Evolutionary conservation across 1,284 basidiomycete species (phyloP), one percentile per base, ranked within the genome.

Genomic region (Cutaneotrichosporon cutaneum): DNA sequence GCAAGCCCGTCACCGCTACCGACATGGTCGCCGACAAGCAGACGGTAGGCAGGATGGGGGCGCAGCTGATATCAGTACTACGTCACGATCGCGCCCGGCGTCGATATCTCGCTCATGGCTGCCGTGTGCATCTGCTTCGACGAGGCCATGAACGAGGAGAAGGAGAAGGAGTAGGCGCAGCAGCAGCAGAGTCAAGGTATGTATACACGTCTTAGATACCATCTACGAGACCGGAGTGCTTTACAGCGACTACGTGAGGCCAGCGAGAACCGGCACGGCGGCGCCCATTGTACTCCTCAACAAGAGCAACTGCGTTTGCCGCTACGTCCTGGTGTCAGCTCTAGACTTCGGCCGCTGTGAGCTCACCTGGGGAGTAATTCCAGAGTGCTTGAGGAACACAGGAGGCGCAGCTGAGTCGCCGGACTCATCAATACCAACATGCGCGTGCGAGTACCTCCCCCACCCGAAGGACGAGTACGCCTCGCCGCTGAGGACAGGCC

Each of bases 121-220:
- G 80, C 79, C 8, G 66, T 81, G 27, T 78, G 77, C 63, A 76
- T 82, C 54, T 78, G 77, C 59, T 75, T 81, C 59, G 79, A 81
- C 63, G 80, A 81, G 68, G 68, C 64, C 10, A 68, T 70, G 66
- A 72, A 76, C 60, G 73, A 76, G 42, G 32, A 56, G 10, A 24
- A 52, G 36, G 48, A 51, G 22, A 32, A 52, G 44, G 9, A 47
- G 22, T 14, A 26, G 22, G 22, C 22, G 10, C 13, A 21, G 11
- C n/a, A 22, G n/a, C 13, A 21, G n/a, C 30, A 24, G n/a, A 45
- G 45, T 11, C 9, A 47, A 47, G 45, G 24, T 26, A 47, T 47
- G 22, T 14, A 47, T 47, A 26, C 45, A 47, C 24, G 45, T 11
- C 18, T 16, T 39, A 14, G 36, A 39, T n/a, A 14, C 18, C 14